Percentiles rank a stretch among this genome's conserved stretches.
Evolutionary conservation across 768 basidiomycete genomes (phyloP).

Genomic region (Gautieria morchelliformis): DNA sequence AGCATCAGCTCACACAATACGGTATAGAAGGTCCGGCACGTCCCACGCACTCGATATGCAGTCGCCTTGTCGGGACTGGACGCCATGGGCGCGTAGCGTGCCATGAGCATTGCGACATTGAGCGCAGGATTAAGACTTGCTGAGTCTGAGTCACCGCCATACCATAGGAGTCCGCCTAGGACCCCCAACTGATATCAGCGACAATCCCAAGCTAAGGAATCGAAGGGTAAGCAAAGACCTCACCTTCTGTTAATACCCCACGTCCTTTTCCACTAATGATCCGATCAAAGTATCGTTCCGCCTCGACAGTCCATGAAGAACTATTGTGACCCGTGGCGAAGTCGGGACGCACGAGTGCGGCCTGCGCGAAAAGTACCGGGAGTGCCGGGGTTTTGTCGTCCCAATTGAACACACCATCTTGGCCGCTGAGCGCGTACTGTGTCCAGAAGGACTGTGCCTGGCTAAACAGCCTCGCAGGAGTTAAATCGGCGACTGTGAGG

Average conservation of each 20-base stretch:
- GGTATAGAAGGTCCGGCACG: not conserved
- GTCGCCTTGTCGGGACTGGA: conserved; percentile 46
- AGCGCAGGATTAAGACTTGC: conserved; percentile 80
- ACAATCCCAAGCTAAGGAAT: not conserved
- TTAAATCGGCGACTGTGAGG: too few species aligned
- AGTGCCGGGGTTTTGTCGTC: conserved; percentile 74
- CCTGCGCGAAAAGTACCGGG: conserved; percentile 65
- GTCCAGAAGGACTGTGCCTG: conserved; percentile 57
- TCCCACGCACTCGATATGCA: conserved; percentile 46
- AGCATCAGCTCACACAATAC: conserved; percentile 2
- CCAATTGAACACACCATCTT: conserved; percentile 75
- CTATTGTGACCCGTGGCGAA: conserved; percentile 37
- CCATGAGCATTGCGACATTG: conserved; percentile 77
- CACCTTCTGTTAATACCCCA: conserved; percentile 55
- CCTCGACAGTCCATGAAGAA: conserved; percentile 55
- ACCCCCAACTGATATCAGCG: not conserved
- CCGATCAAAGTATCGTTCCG: conserved; percentile 68
- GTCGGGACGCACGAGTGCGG: conserved; percentile 46
- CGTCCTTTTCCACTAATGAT: conserved; percentile 50
- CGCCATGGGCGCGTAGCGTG: conserved; percentile 66
- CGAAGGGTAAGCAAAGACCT: conserved; percentile 10
- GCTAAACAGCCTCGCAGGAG: conserved; percentile 39
- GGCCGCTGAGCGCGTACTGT: conserved; percentile 42
- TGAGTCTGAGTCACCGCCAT: conserved; percentile 71
- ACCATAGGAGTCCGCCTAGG: conserved; percentile 72